Percentiles rank a stretch among this genome's conserved stretches.
These are phyloP conservation scores for Clitopilus passeckerianus DNA, from an alignment of 768 basidiomycete genomes.

Conservation along the genomic window DNA sequence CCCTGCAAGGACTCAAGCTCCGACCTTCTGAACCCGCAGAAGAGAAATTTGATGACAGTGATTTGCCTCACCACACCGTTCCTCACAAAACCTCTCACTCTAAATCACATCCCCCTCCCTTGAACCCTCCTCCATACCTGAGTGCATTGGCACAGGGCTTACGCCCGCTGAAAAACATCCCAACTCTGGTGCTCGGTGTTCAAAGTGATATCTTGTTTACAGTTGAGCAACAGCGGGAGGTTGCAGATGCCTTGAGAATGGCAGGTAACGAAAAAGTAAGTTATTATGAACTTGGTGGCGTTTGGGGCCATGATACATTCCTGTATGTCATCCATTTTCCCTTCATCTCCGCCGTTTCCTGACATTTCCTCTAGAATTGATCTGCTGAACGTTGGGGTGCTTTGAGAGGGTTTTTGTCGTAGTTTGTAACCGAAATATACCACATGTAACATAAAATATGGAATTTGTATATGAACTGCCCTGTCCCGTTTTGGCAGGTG, in stretches of 20 bases:
- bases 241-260: conserved; percentile 87
- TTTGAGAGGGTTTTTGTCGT: conserved; percentile 83
- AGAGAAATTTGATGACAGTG: conserved; percentile 19
- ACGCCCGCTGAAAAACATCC: conserved; percentile 66
- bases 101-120: conserved; percentile 69
- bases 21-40: conserved; percentile 18
- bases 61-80: conserved; percentile 14
- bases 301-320: conserved; percentile 99
- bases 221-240: conserved; percentile 94
- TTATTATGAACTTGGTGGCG: conserved; percentile 96
- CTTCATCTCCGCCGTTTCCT: background rate
- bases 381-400: conserved; percentile 89
- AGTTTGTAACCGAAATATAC: background rate
- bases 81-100: conserved; percentile 45
- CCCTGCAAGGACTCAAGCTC: conserved; percentile 68
- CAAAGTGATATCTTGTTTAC: conserved; percentile 97
- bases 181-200: conserved; percentile 85
- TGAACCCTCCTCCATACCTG: conserved; percentile 71
- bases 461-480: background rate
- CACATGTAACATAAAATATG: background rate
- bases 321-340: conserved; percentile 46
- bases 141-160: conserved; percentile 77
- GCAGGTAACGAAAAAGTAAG: conserved; percentile 86
- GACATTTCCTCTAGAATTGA: conserved; percentile 52
- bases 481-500: background rate